phyloP scores from a whole-genome alignment of 441 rosid genomes.

The Aleurites moluccanus region DNA sequence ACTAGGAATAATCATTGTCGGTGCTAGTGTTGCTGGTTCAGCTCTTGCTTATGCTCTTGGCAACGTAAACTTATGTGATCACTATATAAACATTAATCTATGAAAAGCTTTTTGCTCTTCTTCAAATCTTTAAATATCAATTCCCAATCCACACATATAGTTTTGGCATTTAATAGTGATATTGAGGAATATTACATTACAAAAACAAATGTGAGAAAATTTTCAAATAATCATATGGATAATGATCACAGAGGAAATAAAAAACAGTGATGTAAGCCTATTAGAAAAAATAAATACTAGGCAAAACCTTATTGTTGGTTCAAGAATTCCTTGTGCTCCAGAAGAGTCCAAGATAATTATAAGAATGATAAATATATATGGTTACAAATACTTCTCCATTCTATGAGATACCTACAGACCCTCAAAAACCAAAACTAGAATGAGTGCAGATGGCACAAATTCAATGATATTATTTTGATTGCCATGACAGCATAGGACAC shows the following conservation, averaged over 20 bases:
- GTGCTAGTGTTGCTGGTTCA: conserved; percentile 24
- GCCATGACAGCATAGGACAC: background rate
- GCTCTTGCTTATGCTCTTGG: conserved; percentile 25
- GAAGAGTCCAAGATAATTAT: background rate
- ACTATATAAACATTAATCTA: too few relatives aligned
- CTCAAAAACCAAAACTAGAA: background rate
- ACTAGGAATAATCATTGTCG: conserved; percentile 21
- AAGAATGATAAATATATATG: background rate
- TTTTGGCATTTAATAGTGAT: too few relatives aligned
- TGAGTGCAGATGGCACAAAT: background rate
- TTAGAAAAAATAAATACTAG: background rate
- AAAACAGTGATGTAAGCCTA: too few relatives aligned
- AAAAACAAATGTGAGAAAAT: too few relatives aligned
- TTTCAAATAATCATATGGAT: too few relatives aligned
- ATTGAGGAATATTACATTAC: too few relatives aligned
- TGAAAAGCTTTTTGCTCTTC: too few relatives aligned
- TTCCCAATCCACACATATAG: too few relatives aligned
- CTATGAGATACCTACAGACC: background rate
- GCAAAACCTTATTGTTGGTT: background rate
- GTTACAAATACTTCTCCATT: background rate
- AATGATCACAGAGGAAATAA: too few relatives aligned
- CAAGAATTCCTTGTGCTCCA: background rate
- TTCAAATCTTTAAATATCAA: too few relatives aligned
- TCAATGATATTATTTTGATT: background rate
- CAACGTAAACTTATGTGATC: background rate